Evolutionary conservation across 306 rosid species (phyloP).

Genomic region (Lathyrus tuberosus): DNA sequence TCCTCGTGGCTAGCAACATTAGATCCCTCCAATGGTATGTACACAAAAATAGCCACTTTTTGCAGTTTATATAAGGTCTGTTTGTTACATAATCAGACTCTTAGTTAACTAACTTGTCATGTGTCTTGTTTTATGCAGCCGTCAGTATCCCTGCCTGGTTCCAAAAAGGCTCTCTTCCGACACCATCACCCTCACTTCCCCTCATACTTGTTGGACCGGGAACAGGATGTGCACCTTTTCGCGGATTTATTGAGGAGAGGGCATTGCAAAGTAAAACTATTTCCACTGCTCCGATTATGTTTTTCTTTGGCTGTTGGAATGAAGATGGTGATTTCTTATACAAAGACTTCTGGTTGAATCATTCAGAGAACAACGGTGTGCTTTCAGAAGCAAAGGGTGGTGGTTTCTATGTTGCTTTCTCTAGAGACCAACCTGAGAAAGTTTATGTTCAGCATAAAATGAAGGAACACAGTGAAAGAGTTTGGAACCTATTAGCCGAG

Average conservation of each 20-base stretch:
- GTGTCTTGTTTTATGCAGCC: constrained; percentile 52
- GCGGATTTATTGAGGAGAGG: constrained; percentile 86
- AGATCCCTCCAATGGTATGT: constrained; percentile 67
- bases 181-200: constrained; percentile 80
- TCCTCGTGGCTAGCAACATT: constrained; percentile 83
- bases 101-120: not conserved
- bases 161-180: constrained; percentile 77
- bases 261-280: constrained; percentile 55
- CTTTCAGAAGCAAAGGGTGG: constrained; percentile 83
- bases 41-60: not conserved
- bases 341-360: constrained; percentile 74
- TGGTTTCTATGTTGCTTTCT: constrained; percentile 87
- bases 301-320: constrained; percentile 87
- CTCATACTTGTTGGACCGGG: constrained; percentile 92
- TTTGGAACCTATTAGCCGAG: constrained; percentile 68
- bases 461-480: constrained; percentile 62
- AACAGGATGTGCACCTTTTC: constrained; percentile 93
- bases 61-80: constrained; percentile 3
- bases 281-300: constrained; percentile 69
- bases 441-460: constrained; percentile 94
- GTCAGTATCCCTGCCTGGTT: constrained; percentile 70
- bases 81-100: not conserved
- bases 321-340: constrained; percentile 74
- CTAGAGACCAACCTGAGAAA: constrained; percentile 80
- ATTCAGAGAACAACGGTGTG: constrained; percentile 59